Evolutionary conservation across 805 yeast species (phyloP).

Genomic region (Monosporozyma siamensis): DNA sequence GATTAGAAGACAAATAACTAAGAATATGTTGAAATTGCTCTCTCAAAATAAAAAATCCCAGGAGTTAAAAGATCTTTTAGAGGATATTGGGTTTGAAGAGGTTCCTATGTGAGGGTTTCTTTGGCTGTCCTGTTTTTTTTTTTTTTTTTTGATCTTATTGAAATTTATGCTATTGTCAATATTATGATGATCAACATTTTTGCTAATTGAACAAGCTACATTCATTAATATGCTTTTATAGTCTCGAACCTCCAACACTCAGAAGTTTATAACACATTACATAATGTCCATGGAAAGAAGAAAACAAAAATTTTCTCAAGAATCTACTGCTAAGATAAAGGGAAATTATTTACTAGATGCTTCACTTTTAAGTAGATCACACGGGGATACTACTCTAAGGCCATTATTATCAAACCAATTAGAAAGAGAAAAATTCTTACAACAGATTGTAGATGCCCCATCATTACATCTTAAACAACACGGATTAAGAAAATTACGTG

Average conservation of each 20-base stretch:
- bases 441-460: constrained; percentile 25
- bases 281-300: constrained; percentile 27
- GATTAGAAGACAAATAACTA: constrained; percentile 8
- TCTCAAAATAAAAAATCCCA: constrained; percentile 3
- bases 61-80: constrained; percentile 21
- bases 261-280: too few relatives aligned
- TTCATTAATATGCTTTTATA: too few relatives aligned
- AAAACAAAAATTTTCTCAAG: constrained; percentile 28
- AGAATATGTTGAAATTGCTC: constrained; percentile 12
- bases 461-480: constrained; percentile 18
- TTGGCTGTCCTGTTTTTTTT: too few relatives aligned
- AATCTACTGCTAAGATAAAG: constrained; percentile 16
- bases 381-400: constrained; percentile 37
- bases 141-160: background rate
- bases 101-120: too few relatives aligned
- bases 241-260: too few relatives aligned
- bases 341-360: constrained; percentile 28
- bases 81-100: constrained; percentile 21
- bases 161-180: too few relatives aligned
- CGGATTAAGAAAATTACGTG: constrained; percentile 27
- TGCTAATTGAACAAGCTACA: too few relatives aligned
- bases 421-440: constrained; percentile 36
- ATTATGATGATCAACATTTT: too few relatives aligned
- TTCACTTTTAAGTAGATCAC: constrained; percentile 57
- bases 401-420: constrained; percentile 35